Base-by-base conservation (phyloP, 192 early-diverging fungal species). In the Phycomyces nitens region DNA sequence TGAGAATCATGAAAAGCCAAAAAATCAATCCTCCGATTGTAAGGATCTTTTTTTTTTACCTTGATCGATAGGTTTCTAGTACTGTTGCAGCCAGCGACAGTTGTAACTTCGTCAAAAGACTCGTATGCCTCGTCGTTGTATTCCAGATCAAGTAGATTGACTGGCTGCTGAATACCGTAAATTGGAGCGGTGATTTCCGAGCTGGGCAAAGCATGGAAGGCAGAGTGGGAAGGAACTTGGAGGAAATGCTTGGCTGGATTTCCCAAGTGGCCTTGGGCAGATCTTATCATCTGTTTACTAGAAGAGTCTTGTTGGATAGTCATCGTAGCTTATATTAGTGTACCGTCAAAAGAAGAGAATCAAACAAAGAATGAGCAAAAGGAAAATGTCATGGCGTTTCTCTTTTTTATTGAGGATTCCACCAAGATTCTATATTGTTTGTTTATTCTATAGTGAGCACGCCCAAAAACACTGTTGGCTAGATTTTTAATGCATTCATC, bases 401-500 rank as follows among this genome's bases (percentile, higher is more conserved):
- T 14, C 18, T 18, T 47, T 47, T 47, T 47, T 47, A 47, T 47
- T 47, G 18, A n/a, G 18, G 15, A 47, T 47, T 47, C 18, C 44
- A 18, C 18, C 12, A 47, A 47, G 15, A n/a, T n/a, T 47, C 18
- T 47, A n/a, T 47, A 47, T 18, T 47, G 18, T 47, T 47, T 47
- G 44, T 47, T 47, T 47, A 11, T 47, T 47, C 18, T n/a, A n/a
- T 18, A 14, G 18, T 47, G 18, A 47, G 44, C 44, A 47, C 12
- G 44, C 18, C 44, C 44, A 47, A 47, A 14, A 47, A n/a, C 12
- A 47, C 44, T 14, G 15, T 47, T 47, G 44, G 44, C 44, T 47
- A 47, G 44, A 47, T 47, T 47, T 47, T 18, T 47, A 47, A 47
- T 47, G 12, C 44, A 47, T 47, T n/a, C 44, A 47, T 11, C 44